These are phyloP conservation scores for Candida pseudoviswanathii DNA, from an alignment of 1,139 yeast species.

Conservation along the genomic window DNA sequence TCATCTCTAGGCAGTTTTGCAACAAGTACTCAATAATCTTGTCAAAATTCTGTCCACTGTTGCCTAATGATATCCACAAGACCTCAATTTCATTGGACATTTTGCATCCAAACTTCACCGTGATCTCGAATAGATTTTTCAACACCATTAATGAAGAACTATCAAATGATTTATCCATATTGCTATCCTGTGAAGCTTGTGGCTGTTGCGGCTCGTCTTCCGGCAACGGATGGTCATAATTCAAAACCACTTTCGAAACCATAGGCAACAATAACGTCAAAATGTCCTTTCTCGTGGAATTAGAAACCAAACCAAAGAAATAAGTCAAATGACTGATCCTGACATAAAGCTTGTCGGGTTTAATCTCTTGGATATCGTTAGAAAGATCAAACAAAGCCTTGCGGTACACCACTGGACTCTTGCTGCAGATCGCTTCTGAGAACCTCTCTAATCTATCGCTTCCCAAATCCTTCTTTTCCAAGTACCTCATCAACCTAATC, in stretches of 20 bases:
- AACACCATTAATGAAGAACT: slow-evolving; percentile 70
- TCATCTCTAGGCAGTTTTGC: slow-evolving; percentile 66
- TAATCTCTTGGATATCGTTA: slow-evolving; percentile 51
- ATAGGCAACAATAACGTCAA: slow-evolving; percentile 84
- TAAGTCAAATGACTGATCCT: slow-evolving; percentile 74
- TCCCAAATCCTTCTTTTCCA: slow-evolving; percentile 57
- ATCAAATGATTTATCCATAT: slow-evolving; percentile 3
- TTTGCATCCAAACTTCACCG: slow-evolving; percentile 70
- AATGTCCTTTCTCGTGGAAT: slow-evolving; percentile 66
- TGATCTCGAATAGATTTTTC: slow-evolving; percentile 80
- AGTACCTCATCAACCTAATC: slow-evolving; percentile 53
- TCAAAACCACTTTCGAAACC: slow-evolving; percentile 78
- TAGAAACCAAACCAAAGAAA: slow-evolving; percentile 64
- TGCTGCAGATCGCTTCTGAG: slow-evolving; percentile 63
- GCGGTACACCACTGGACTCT: slow-evolving; percentile 73
- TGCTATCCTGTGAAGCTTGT: not conserved
- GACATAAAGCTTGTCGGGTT: slow-evolving; percentile 58
- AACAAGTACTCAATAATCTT: slow-evolving; percentile 73
- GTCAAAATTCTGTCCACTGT: slow-evolving; percentile 66
- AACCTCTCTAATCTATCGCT: slow-evolving; percentile 47
- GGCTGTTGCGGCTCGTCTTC: slow-evolving; percentile 2
- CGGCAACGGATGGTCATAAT: slow-evolving; percentile 24
- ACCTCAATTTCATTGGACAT: slow-evolving; percentile 90
- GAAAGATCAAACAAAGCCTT: slow-evolving; percentile 74
- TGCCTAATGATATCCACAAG: slow-evolving; percentile 90